phyloP scores from a whole-genome alignment of 805 yeast genomes.

The Kodamaea kaohsiungensis region DNA sequence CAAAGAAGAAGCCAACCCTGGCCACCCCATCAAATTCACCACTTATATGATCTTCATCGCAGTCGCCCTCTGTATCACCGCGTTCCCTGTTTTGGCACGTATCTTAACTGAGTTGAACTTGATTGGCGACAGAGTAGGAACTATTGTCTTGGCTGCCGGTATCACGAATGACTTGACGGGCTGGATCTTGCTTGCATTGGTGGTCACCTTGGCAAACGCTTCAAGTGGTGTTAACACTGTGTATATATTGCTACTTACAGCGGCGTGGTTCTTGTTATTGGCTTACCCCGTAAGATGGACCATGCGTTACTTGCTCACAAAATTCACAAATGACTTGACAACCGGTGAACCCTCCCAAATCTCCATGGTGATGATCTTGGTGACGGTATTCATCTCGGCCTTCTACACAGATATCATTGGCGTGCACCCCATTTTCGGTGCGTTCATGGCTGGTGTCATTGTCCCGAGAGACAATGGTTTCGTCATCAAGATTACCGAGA shows the following conservation, averaged over 20 bases:
- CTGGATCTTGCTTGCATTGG: slow-evolving; percentile 76
- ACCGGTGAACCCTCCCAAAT: slow-evolving; percentile 63
- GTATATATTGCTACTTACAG: slow-evolving; percentile 63
- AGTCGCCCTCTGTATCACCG: slow-evolving; percentile 82
- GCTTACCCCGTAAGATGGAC: slow-evolving; percentile 55
- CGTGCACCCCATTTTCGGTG: slow-evolving; percentile 85
- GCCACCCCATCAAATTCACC: slow-evolving; percentile 53
- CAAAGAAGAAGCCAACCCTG: slow-evolving; percentile 15
- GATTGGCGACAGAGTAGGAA: slow-evolving; percentile 70
- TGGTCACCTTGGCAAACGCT: slow-evolving; percentile 75
- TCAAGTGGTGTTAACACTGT: slow-evolving; percentile 67
- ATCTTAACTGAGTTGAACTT: slow-evolving; percentile 72
- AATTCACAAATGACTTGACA: slow-evolving; percentile 53
- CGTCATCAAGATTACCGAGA: slow-evolving; percentile 67
- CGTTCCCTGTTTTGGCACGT: slow-evolving; percentile 82
- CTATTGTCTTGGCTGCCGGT: slow-evolving; percentile 77
- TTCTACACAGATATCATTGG: slow-evolving; percentile 84
- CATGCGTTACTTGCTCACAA: slow-evolving; percentile 46
- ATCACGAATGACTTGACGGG: slow-evolving; percentile 78
- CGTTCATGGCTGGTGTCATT: slow-evolving; percentile 73
- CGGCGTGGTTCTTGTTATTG: slow-evolving; percentile 69
- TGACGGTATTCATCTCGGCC: slow-evolving; percentile 63
- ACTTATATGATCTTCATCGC: slow-evolving; percentile 81
- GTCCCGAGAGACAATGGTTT: slow-evolving; percentile 77
- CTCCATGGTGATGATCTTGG: slow-evolving; percentile 55